Evolutionary conservation across 1,284 basidiomycete species (phyloP).

Genomic region (Ceratobasidium sp.): DNA sequence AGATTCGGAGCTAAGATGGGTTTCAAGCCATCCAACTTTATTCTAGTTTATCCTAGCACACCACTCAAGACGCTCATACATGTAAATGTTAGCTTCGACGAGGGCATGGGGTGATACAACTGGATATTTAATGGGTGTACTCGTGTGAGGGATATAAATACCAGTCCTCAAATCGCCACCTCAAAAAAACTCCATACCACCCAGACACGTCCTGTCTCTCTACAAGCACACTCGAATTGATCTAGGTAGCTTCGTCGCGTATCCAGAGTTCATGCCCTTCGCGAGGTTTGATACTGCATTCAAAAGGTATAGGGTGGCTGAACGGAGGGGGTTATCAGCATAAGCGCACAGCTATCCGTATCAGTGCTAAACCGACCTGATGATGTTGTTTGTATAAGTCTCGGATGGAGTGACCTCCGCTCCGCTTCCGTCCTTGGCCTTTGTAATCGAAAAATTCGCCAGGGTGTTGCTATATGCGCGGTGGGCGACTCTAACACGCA

Average conservation of each 20-base stretch:
- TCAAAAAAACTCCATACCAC: no score
- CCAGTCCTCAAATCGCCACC: no score
- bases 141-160: no score
- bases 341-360: background rate
- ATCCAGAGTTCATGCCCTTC: slow-evolving; percentile 8
- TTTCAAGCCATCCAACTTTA: no score
- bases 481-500: background rate
- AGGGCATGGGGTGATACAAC: no score
- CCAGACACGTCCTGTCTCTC: no score
- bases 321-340: background rate
- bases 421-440: slow-evolving; percentile 33
- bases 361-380: slow-evolving; percentile 27
- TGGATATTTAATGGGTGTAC: no score
- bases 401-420: slow-evolving; percentile 20
- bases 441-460: slow-evolving; percentile 26
- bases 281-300: slow-evolving; percentile 18
- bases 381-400: slow-evolving; percentile 36
- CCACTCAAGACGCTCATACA: no score
- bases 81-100: no score
- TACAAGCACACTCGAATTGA: background rate
- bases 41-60: no score
- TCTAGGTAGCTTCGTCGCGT: background rate
- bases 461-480: slow-evolving; percentile 24
- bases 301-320: slow-evolving; percentile 32
- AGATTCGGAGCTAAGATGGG: no score